A percentile compares a stretch with the other conserved stretches of the same genome.
These are phyloP conservation scores for Macrolepiota dolichaula DNA, from an alignment of 768 basidiomycete genomes.

Conservation along the genomic window DNA sequence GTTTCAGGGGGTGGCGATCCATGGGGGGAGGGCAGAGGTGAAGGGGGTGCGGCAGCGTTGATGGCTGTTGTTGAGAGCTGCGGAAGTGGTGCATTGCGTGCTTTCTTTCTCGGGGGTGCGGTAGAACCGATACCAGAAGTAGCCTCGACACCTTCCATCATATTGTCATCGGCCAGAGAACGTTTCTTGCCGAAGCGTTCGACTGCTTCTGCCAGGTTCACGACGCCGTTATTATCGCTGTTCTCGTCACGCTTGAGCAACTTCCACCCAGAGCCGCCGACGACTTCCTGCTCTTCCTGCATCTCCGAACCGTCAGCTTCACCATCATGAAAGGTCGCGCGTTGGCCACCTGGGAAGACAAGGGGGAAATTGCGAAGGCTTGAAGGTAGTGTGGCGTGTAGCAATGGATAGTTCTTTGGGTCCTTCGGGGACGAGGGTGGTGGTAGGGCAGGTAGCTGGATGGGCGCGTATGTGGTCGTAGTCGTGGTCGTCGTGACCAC, in stretches of 20 bases:
- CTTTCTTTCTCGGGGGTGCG: slow-evolving; percentile 73
- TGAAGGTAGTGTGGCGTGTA: slow-evolving; percentile 70
- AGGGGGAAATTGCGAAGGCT: slow-evolving; percentile 75
- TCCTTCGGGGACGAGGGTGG: slow-evolving; percentile 70
- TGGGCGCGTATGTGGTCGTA: slow-evolving; percentile 87
- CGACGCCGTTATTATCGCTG: slow-evolving; percentile 42
- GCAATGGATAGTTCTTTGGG: slow-evolving; percentile 74
- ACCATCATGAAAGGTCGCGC: slow-evolving; percentile 76
- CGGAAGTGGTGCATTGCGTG: slow-evolving; percentile 56
- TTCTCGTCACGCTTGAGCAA: slow-evolving; percentile 69
- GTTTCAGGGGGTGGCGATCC: slow-evolving; percentile 76
- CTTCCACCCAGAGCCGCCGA: slow-evolving; percentile 68
- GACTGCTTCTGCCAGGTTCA: slow-evolving; percentile 75
- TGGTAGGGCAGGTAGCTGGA: slow-evolving; percentile 73
- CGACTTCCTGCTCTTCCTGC: slow-evolving; percentile 67
- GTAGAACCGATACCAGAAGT: slow-evolving; percentile 43
- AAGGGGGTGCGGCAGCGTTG: slow-evolving; percentile 75
- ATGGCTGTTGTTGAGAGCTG: slow-evolving; percentile 54
- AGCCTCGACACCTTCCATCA: slow-evolving; percentile 48
- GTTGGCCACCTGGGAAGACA: slow-evolving; percentile 76
- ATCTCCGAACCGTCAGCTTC: slow-evolving; percentile 61
- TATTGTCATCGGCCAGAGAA: slow-evolving; percentile 55
- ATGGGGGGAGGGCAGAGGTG: slow-evolving; percentile 81
- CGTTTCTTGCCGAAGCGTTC: slow-evolving; percentile 88
- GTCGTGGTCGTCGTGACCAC: slow-evolving; percentile 92